Base-by-base conservation (phyloP, 1,139 yeast genomes). In the Scheffersomyces segobiensis region DNA sequence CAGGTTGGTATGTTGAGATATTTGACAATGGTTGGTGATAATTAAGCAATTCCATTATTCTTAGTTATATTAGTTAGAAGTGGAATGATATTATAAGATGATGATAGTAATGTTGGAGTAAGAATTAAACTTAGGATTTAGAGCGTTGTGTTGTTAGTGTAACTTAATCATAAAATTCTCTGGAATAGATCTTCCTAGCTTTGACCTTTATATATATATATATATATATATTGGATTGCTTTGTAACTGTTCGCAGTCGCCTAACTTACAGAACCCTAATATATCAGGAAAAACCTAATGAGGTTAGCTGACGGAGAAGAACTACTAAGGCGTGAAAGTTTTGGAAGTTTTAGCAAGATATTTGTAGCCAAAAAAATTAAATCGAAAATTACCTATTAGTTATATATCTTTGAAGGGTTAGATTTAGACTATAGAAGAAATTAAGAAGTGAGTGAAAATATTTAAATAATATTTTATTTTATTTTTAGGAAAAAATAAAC, bases 1-100 rank as follows among this genome's bases (percentile, higher is more conserved):
- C 60, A 20, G 58, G 56, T 22, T 54, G 59, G 52, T 55, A 55
- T 22, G 56, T 20, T 14, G 56, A 46, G 47, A 52, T 52, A 19
- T 18, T 32, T 17, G 48, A 22, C 47, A 39, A 22, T 3, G 47
- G 46, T 52, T 19, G 22, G 42, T 60, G 59, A 55, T 58, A 58
- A 47, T 60, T 60, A 26, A 60, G 62, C 49, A 60, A 56, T 58
- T 60, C 62, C 62, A 60, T 60, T 51, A 49, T 32, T 54, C 54
- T 54, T 49, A 19, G 48, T 24, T 46, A 53, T 46, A 7, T n/a
- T 20, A 51, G 21, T 26, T 50, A 50, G 42, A 46, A 48, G 26
- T 19, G 8, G 50, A 48, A 48, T 24, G 24, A 8, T 48, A 24
- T 48, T 20, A 20, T 48, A 48, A 24, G 50, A n/a, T 10, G 10